Percentiles rank a stretch among this genome's conserved stretches.
Conservation (phyloP, 148 eudicot species). For the Vaccinium myrtillus region DNA sequence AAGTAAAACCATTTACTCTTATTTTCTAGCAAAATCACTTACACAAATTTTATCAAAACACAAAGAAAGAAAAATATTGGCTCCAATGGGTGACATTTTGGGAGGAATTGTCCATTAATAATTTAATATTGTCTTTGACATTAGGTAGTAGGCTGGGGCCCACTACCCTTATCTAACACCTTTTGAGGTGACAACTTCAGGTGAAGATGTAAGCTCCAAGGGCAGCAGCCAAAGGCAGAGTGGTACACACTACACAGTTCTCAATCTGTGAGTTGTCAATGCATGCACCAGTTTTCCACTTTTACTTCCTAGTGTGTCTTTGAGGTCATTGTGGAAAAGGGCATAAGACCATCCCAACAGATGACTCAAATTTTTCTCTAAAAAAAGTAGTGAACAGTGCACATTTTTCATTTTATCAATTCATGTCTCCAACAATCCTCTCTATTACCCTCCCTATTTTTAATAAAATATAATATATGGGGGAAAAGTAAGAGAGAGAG, state of each 20-base stretch:
- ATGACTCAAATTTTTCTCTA: no score
- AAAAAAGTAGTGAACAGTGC: no score
- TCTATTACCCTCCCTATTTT: no score
- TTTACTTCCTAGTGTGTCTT: not conserved
- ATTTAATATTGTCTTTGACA: not conserved
- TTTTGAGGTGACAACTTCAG: not conserved
- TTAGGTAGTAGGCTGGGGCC: slow-evolving; percentile 8
- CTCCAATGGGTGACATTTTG: not conserved
- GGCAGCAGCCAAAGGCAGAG: not conserved
- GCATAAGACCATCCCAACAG: no score
- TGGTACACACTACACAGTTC: not conserved
- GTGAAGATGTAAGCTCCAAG: not conserved
- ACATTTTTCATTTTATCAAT: no score
- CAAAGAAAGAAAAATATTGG: not conserved
- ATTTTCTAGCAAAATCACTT: not conserved
- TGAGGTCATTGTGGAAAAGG: not conserved
- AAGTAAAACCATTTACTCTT: not conserved
- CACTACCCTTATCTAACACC: not conserved
- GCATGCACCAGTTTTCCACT: slow-evolving; percentile 2
- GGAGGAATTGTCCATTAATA: not conserved
- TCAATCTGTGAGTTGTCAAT: not conserved
- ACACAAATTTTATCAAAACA: not conserved
- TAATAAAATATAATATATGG: no score
- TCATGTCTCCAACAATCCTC: no score
- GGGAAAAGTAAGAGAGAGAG: no score